Conservation (phyloP, 2,329 filamentous ascomycete genomes). For the Colletotrichum abscissum region DNA sequence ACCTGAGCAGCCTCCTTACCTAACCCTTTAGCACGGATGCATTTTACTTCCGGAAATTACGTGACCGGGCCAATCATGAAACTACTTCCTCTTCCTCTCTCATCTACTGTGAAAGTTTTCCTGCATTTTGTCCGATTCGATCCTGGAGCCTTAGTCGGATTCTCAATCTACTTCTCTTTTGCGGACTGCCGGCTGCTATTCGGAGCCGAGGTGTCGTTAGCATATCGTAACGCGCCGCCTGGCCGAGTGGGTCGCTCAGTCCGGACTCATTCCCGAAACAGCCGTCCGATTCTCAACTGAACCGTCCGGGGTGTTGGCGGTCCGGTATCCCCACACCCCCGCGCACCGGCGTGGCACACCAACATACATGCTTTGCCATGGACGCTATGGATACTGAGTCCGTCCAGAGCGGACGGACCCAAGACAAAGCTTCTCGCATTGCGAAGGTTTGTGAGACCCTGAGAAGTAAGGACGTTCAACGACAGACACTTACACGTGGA, state of each 20-base stretch:
- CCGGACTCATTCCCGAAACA: conserved; percentile 11
- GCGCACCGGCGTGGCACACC: neutral
- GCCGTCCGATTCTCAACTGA: neutral
- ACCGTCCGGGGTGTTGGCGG: neutral
- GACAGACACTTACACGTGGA: neutral
- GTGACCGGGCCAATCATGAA: conserved; percentile 33
- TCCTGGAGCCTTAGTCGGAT: neutral
- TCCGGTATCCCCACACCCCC: neutral
- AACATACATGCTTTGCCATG: neutral
- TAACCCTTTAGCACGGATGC: conserved; percentile 19
- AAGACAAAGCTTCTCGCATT: conserved; percentile 18
- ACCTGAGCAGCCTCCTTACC: conserved; percentile 7
- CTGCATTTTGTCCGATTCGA: neutral
- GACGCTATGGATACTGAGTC: conserved; percentile 22
- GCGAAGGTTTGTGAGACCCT: conserved; percentile 9
- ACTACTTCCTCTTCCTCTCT: conserved; percentile 9
- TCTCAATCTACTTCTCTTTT: neutral
- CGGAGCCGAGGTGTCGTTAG: conserved; percentile 4
- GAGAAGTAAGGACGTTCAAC: neutral
- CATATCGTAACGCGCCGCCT: neutral
- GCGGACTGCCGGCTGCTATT: conserved; percentile 10
- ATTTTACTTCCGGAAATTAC: conserved; percentile 27
- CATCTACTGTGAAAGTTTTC: neutral
- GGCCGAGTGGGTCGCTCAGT: conserved; percentile 16
- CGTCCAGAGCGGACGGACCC: neutral